phyloP scores from a whole-genome alignment of 768 basidiomycete species.

The Termitomyces sp. region DNA sequence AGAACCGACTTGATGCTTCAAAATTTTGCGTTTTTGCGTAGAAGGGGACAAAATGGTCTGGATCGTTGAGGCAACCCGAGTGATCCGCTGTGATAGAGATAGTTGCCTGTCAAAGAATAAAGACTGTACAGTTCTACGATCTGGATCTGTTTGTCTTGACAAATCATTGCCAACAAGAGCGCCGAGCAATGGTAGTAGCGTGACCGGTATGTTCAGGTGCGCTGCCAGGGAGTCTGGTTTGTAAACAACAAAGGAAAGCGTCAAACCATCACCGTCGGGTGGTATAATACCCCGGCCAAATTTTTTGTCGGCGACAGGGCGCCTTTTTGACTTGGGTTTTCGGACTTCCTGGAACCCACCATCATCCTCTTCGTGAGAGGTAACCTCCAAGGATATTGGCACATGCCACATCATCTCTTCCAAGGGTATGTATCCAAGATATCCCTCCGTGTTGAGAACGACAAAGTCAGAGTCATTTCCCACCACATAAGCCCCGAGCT shows the following conservation, averaged over 20 bases:
- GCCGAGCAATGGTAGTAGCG: slow-evolving; percentile 72
- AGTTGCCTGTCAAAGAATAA: slow-evolving; percentile 66
- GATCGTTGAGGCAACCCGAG: slow-evolving; percentile 56
- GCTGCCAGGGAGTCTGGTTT: slow-evolving; percentile 56
- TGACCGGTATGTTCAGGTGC: slow-evolving; percentile 61
- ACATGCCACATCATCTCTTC: slow-evolving; percentile 70
- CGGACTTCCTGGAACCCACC: slow-evolving; percentile 58
- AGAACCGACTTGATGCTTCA: slow-evolving; percentile 53
- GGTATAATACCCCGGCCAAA: slow-evolving; percentile 46
- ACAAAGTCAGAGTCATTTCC: slow-evolving; percentile 84
- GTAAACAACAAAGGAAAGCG: slow-evolving; percentile 55
- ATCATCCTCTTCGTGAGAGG: slow-evolving; percentile 31
- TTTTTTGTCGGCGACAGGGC: slow-evolving; percentile 20
- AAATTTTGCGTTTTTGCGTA: slow-evolving; percentile 39
- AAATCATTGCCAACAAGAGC: slow-evolving; percentile 83
- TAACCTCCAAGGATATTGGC: slow-evolving; percentile 20
- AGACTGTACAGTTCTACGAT: slow-evolving; percentile 45
- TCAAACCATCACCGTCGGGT: slow-evolving; percentile 40
- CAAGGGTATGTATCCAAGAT: slow-evolving; percentile 73
- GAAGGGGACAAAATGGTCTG: slow-evolving; percentile 47
- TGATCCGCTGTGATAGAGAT: slow-evolving; percentile 58
- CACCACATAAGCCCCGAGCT: slow-evolving; percentile 66
- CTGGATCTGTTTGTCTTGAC: slow-evolving; percentile 45
- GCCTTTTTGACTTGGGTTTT: slow-evolving; percentile 48
- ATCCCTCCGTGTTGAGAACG: slow-evolving; percentile 69